A percentile compares a stretch with the other conserved stretches of the same genome.
Evolutionary conservation across 768 basidiomycete species (phyloP).

Genomic region (Paxillus rubicundulus): DNA sequence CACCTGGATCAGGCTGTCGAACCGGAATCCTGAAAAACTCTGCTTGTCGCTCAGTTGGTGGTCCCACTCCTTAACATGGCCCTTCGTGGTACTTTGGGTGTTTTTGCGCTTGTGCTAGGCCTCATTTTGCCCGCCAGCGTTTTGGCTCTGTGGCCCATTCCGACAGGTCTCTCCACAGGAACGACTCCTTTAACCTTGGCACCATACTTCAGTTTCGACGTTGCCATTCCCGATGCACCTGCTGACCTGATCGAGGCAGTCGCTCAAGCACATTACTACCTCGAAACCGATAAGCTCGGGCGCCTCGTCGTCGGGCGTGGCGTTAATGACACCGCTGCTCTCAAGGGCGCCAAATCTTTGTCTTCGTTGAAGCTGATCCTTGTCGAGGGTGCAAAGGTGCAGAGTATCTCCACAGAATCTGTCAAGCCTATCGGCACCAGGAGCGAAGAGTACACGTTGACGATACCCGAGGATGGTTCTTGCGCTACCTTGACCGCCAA

Average conservation of each 20-base stretch:
- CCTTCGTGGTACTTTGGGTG: constrained; percentile 2
- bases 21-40: background rate
- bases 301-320: constrained; percentile 42
- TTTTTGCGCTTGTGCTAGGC: constrained; percentile 10
- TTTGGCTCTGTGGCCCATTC: constrained; percentile 34
- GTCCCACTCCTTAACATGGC: constrained; percentile 1
- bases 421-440: constrained; percentile 33
- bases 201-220: constrained; percentile 27
- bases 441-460: constrained; percentile 45
- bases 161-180: constrained; percentile 25
- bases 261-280: constrained; percentile 25
- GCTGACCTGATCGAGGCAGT: constrained; percentile 36
- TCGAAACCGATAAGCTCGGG: constrained; percentile 37
- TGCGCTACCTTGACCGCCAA: constrained; percentile 41
- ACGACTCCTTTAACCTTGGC: constrained; percentile 24
- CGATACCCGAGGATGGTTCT: constrained; percentile 36
- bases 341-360: constrained; percentile 28
- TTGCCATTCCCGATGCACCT: constrained; percentile 27
- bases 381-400: constrained; percentile 5
- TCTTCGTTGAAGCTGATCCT: constrained; percentile 29
- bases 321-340: constrained; percentile 25
- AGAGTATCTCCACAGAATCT: constrained; percentile 37
- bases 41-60: background rate
- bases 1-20: background rate
- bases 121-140: constrained; percentile 4